Base-by-base conservation (phyloP, 1,139 yeast genomes). In the Geotrichum cucujoidarum region DNA sequence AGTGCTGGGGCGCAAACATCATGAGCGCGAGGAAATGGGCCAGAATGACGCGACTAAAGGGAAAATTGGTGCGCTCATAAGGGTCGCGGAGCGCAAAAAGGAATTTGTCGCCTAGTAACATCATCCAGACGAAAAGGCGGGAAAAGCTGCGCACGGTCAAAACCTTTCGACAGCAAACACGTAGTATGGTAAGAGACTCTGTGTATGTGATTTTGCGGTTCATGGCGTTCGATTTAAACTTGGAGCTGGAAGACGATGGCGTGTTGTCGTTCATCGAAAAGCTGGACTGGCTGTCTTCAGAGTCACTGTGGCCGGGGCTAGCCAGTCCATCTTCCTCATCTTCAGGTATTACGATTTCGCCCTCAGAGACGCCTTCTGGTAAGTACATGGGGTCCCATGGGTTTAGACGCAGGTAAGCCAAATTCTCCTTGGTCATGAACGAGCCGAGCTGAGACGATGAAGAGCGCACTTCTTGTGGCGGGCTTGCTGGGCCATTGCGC, bases 141-240 rank as follows among this genome's bases (percentile, higher is more conserved):
- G 40, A 17, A 16, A 39, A 33, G 24, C 11, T 18, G 11, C 25
- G n/a, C n/a, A 22, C 14, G 10, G 40, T 20, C 11, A 45, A 35
- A 11, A 39, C 48, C 17, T 39, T 38, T 20, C 48, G 43, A 5
- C 21, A 25, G 11, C 18, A 20, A 6, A 45, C 20, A 4, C 38
- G 42, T 16, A 45, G n/a, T 4, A 45, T n/a, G 11, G 44, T 39
- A n/a, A 45, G 22, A 2, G 17, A 34, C 25, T 45, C 48, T 7
- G 31, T 11, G 29, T 17, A 33, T 2, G 40, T 17, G 20, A 31
- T 33, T 33, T 36, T 33, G 14, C 32, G 42, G 37, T 40, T n/a
- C 4, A 29, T 10, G 35, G 34, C 4, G 16, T 33, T 20, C 10
- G 37, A 16, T 5, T n/a, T 5, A n/a, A 6, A 6, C 7, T 7